Base-by-base conservation (phyloP, 495 filamentous ascomycete genomes). In the Xylaria nigripes region DNA sequence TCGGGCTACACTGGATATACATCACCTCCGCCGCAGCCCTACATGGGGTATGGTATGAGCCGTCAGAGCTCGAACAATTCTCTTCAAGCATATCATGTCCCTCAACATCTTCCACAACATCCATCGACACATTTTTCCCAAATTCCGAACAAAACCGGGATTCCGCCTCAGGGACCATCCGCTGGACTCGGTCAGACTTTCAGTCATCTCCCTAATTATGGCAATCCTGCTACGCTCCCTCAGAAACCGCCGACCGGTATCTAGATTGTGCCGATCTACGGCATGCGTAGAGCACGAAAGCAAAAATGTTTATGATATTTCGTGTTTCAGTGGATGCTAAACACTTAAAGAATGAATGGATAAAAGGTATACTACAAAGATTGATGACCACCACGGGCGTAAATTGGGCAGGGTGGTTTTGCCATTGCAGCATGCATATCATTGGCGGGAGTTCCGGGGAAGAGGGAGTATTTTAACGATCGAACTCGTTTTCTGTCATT, bases 11-110 rank as follows among this genome's bases (percentile, higher is more conserved):
- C 51, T 40, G 72, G 61, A 2, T 77, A 66, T 45, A 69, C 63
- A 45, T 75, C 67, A 22, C 68, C 66, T 27, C 69, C 65, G 15
- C 70, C 69, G 42, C 69, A 65, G 36, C 64, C 68, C 23, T 74
- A 69, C 41, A 58, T 62, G 57, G 67, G 73, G 2, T 80, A 78
- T 24, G 71, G 67, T 48, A 81, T 81, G 78, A 68, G 71, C 49
- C 68, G 77, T 30, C 76, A 79, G 56, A 72, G 72, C 24, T 80
- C 77, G 1, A 80, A 77, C 61, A 76, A 67, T 40, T 79, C 77
- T 25, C 59, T 79, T 46, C 72, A 74, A 29, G 68, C 72, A 21
- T 76, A 76, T 52, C 70, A 74, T 54, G 49, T 66, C 22, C 60
- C 61, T 13, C 66, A 65, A 43, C 66, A 71, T 47, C 49, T 70